phyloP scores from a whole-genome alignment of 2,329 filamentous ascomycete species.

The Ceratocystiopsis minuta region DNA sequence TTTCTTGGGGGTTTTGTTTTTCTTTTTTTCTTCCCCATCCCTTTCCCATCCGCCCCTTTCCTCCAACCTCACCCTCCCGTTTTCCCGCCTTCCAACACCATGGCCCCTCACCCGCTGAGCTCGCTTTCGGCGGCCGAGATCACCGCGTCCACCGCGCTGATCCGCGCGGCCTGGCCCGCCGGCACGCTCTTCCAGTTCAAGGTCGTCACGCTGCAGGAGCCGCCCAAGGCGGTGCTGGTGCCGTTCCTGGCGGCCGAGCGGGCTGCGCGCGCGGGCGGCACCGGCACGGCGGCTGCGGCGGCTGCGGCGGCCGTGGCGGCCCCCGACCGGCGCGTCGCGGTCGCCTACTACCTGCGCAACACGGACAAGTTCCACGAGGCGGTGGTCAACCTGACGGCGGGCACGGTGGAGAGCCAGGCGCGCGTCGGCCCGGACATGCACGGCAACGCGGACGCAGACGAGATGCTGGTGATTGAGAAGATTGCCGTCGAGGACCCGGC shows the following conservation, averaged over 20 bases:
- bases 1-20: not conserved
- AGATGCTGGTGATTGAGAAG: slow-evolving; percentile 40
- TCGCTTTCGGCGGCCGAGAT: slow-evolving; percentile 42
- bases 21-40: not conserved
- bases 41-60: not conserved
- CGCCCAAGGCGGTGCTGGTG: slow-evolving; percentile 31
- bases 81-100: not conserved
- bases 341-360: slow-evolving; percentile 40
- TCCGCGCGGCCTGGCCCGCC: slow-evolving; percentile 35
- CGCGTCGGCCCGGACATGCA: slow-evolving; percentile 41
- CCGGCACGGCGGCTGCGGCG: too few species aligned
- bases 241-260: slow-evolving; percentile 32
- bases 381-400: slow-evolving; percentile 29
- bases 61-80: not conserved
- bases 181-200: slow-evolving; percentile 43
- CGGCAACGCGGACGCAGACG: slow-evolving; percentile 39
- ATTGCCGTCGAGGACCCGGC: slow-evolving; percentile 33
- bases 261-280: slow-evolving; percentile 15
- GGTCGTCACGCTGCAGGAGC: slow-evolving; percentile 39
- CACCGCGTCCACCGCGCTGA: slow-evolving; percentile 26
- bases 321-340: slow-evolving; percentile 32
- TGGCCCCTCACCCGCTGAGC: slow-evolving; percentile 33
- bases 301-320: slow-evolving; percentile 19
- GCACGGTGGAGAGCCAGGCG: slow-evolving; percentile 35
- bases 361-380: slow-evolving; percentile 48